A percentile compares a stretch with the other conserved stretches of the same genome.
phyloP scores from a whole-genome alignment of 2,329 filamentous ascomycete genomes.

The Neonectria faginata region DNA sequence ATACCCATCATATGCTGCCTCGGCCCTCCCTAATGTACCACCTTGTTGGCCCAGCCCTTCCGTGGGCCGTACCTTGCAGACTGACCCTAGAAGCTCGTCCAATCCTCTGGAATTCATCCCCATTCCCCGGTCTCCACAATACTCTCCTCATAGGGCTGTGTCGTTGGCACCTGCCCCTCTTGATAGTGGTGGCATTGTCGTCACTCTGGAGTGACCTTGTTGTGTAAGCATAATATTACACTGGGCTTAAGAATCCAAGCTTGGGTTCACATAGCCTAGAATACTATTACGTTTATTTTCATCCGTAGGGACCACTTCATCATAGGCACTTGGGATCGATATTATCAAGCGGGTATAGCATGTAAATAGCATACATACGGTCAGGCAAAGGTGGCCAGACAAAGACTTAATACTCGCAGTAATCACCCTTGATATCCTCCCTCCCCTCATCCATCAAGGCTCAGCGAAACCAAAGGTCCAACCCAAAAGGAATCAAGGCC shows the following conservation, averaged over 20 bases:
- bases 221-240: neutral
- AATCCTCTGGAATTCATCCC: slow-evolving; percentile 9
- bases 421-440: neutral
- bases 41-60: neutral
- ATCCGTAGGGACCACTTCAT: neutral
- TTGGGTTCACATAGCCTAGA: neutral
- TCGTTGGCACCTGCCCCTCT: neutral
- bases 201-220: neutral
- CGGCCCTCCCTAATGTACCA: neutral
- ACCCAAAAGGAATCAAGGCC: neutral
- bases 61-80: slow-evolving; percentile 17
- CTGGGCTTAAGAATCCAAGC: neutral
- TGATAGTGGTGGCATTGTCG: neutral
- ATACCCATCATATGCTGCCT: neutral
- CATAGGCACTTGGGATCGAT: neutral
- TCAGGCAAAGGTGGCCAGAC: neutral
- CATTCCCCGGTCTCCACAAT: slow-evolving; percentile 13
- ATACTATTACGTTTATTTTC: neutral
- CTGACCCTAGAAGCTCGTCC: slow-evolving; percentile 2
- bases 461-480: neutral
- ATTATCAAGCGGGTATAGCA: neutral
- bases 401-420: neutral
- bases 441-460: neutral
- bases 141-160: slow-evolving; percentile 21
- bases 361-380: neutral